phyloP scores from a whole-genome alignment of 2,329 filamentous ascomycete genomes.

The Cladosporium sp. region DNA sequence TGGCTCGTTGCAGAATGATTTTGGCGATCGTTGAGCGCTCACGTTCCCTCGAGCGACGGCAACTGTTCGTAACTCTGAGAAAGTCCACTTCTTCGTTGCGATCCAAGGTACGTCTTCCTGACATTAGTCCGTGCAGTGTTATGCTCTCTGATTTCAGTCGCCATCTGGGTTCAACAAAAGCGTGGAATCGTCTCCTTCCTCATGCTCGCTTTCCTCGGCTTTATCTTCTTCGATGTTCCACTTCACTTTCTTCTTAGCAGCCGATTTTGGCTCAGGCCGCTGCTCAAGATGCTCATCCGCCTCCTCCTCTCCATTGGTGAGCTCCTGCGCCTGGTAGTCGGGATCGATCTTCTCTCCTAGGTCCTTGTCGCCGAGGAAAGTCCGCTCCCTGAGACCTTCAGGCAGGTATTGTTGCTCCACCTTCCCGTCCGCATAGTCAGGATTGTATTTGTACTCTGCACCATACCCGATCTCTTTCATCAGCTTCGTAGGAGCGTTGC shows the following conservation, averaged over 20 bases:
- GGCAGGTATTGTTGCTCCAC: constrained; percentile 92
- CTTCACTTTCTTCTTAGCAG: background rate
- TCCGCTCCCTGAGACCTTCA: constrained; percentile 63
- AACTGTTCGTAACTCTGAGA: too few species aligned
- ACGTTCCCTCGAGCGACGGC: too few species aligned
- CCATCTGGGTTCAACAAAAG: constrained; percentile 6
- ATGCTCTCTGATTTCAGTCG: background rate
- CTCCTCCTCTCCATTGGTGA: constrained; percentile 20
- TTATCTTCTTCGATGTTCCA: background rate
- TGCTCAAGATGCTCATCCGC: constrained; percentile 15
- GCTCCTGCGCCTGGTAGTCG: constrained; percentile 24
- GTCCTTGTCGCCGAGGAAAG: constrained; percentile 75
- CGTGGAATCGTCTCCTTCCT: background rate
- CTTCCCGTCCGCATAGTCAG: constrained; percentile 75
- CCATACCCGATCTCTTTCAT: constrained; percentile 94
- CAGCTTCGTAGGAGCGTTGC: constrained; percentile 85
- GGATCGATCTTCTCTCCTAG: constrained; percentile 75
- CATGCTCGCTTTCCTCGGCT: background rate
- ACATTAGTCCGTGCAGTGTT: too few species aligned
- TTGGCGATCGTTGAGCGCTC: too few species aligned
- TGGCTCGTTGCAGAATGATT: too few species aligned
- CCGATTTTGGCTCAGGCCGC: background rate
- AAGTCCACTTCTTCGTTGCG: too few species aligned
- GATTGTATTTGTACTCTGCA: constrained; percentile 93
- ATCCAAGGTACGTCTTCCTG: too few species aligned